Base-by-base conservation (phyloP, 1,284 basidiomycete genomes). In the Trichosporon sp. region DNA sequence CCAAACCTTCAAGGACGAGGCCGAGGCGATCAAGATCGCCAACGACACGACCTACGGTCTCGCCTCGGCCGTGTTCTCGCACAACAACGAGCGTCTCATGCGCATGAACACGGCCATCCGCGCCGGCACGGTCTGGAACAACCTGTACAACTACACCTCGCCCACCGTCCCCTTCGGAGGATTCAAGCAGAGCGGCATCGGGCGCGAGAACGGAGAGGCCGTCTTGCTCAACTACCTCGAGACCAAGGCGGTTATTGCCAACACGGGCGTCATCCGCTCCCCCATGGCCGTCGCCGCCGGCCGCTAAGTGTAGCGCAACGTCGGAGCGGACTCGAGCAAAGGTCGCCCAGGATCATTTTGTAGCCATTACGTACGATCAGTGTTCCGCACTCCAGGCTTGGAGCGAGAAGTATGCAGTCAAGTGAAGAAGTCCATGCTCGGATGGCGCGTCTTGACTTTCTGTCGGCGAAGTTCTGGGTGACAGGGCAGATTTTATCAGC, bases 31-130 rank as follows among this genome's bases (percentile, higher is more conserved):
- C 75, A 79, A 86, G 46, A 84, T 94, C 46, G 94, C 94, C 40
- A 96, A 96, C 80, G 88, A 91, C 77, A 94, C 93, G 1, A 87
- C 85, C 54, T 96, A 96, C 81, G 94, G 94, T 21, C 87, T 97
- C 35, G 94, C 91, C 16, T 92, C 94, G 4, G 94, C 91, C 16
- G 84, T 96, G 43, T 93, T 95, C 84, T 94, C 93, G 37, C 91
- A 87, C 80, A 92, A 95, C 84, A 90, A 91, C 26, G 89, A 88
- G 76, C 93, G 96, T 80, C 92, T 92, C 78, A 91, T 92, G 87
- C 88, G 94, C 61, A 91, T 96, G 56, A 90, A 92, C 7, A 88
- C 88, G 35, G 90, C 89, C 40, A 85, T 96, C 46, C 91, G 94
- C 77, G 93, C 94, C n/a, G 94, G 94, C 19, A 94, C 92, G 6